phyloP scores from a whole-genome alignment of 768 basidiomycete species.

The Postia placenta region DNA sequence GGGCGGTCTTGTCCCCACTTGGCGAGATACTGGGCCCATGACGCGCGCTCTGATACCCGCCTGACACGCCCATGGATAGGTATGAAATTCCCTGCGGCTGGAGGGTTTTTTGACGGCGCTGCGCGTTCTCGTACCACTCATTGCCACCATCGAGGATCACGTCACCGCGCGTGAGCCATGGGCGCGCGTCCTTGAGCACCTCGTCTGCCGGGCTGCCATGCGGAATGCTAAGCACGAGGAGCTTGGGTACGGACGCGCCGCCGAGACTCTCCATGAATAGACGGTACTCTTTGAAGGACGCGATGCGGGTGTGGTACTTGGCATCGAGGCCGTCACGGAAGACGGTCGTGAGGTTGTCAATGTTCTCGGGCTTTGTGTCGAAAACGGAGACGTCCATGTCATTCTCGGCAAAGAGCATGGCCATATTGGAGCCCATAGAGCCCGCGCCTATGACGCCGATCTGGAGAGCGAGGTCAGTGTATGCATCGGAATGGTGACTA shows the following conservation, averaged over 20 bases:
- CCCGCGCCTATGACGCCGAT: constrained; percentile 18
- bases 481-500: too few species aligned
- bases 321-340: constrained; percentile 8
- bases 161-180: constrained; percentile 13
- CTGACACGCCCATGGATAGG: constrained; percentile 18
- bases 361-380: constrained; percentile 12
- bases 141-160: constrained; percentile 20
- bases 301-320: constrained; percentile 8
- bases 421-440: constrained; percentile 20
- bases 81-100: constrained; percentile 9
- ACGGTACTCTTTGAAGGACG: constrained; percentile 14
- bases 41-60: constrained; percentile 18
- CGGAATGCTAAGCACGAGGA: constrained; percentile 20
- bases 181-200: constrained; percentile 9
- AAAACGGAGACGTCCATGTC: constrained; percentile 16
- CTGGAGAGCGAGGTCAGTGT: constrained; percentile 2
- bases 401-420: constrained; percentile 20
- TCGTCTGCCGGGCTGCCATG: constrained; percentile 18
- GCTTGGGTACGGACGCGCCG: constrained; percentile 9
- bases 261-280: constrained; percentile 15
- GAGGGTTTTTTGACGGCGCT: constrained; percentile 13
- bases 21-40: constrained; percentile 18
- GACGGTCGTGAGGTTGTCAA: constrained; percentile 9
- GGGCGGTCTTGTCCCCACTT: constrained; percentile 13
- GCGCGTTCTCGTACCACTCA: constrained; percentile 18